These are phyloP conservation scores for Pleurotus sapidus DNA, from an alignment of 768 basidiomycete genomes.

Conservation along the genomic window DNA sequence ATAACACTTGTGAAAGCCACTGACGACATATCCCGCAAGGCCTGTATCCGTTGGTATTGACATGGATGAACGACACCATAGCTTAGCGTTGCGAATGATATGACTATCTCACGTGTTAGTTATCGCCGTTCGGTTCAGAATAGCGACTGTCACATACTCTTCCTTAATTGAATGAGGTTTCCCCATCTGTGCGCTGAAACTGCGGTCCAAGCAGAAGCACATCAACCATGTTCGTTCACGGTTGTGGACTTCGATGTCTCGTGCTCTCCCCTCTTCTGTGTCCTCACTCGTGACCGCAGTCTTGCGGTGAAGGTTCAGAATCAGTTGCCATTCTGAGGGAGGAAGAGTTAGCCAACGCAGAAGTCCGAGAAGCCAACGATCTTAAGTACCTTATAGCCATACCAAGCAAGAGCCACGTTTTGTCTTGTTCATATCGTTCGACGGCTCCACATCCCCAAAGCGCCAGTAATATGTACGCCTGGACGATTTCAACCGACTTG, in stretches of 20 bases:
- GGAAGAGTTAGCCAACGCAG: background rate
- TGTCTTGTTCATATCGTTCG: conserved; percentile 95
- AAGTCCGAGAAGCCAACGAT: background rate
- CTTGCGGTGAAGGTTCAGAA: conserved; percentile 91
- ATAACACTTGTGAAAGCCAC: conserved; percentile 20
- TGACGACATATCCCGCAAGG: conserved; percentile 74
- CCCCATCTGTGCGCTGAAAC: conserved; percentile 93
- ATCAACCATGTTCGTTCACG: conserved; percentile 93
- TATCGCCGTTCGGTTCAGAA: conserved; percentile 5
- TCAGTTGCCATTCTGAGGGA: conserved; percentile 85
- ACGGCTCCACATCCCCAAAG: conserved; percentile 94
- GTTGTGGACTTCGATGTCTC: conserved; percentile 87
- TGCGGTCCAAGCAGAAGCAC: conserved; percentile 84
- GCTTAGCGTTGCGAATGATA: conserved; percentile 79
- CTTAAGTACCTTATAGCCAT: conserved; percentile 71
- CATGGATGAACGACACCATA: conserved; percentile 72
- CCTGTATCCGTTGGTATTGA: conserved; percentile 63
- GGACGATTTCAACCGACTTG: conserved; percentile 93
- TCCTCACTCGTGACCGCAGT: conserved; percentile 59
- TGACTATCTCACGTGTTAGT: conserved; percentile 45
- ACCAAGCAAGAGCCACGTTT: conserved; percentile 87
- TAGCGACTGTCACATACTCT: conserved; percentile 58
- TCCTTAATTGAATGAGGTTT: conserved; percentile 92
- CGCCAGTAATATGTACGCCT: conserved; percentile 87
- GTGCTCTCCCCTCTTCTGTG: conserved; percentile 74